These are phyloP conservation scores for Abrus pulchellus DNA, from an alignment of 306 rosid species.

Conservation along the genomic window DNA sequence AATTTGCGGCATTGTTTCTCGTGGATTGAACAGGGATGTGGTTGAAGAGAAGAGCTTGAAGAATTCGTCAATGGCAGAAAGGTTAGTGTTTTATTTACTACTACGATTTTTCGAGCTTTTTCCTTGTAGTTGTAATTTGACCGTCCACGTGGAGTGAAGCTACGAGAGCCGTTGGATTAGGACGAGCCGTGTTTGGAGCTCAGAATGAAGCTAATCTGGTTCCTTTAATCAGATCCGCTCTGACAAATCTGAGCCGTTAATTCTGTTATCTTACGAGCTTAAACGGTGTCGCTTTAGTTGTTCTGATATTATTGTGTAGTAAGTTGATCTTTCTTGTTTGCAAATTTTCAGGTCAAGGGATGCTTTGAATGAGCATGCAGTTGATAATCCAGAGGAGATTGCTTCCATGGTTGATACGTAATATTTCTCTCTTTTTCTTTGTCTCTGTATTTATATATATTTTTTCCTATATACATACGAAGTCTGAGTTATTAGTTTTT, in stretches of 20 bases:
- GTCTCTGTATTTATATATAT: neutral
- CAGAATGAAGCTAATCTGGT: neutral
- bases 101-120: neutral
- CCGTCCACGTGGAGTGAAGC: slow-evolving; percentile 36
- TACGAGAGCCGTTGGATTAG: slow-evolving; percentile 31
- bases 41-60: slow-evolving; percentile 62
- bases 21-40: slow-evolving; percentile 51
- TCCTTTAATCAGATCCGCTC: slow-evolving; percentile 58
- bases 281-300: slow-evolving; percentile 36
- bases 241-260: slow-evolving; percentile 49
- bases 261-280: slow-evolving; percentile 15
- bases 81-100: slow-evolving; percentile 56
- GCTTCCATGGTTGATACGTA: slow-evolving; percentile 85
- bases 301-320: neutral
- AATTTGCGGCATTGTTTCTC: slow-evolving; percentile 17
- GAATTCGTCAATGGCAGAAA: slow-evolving; percentile 73
- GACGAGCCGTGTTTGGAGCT: neutral
- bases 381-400: slow-evolving; percentile 85
- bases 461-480: neutral
- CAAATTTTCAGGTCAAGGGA: slow-evolving; percentile 59
- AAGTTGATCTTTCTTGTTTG: neutral
- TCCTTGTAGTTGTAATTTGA: neutral
- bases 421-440: slow-evolving; percentile 46
- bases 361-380: slow-evolving; percentile 73
- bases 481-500: neutral